Percentiles rank a stretch among this genome's conserved stretches.
phyloP scores from a whole-genome alignment of 768 basidiomycete genomes.

The Strobilomyces echinocephalus region DNA sequence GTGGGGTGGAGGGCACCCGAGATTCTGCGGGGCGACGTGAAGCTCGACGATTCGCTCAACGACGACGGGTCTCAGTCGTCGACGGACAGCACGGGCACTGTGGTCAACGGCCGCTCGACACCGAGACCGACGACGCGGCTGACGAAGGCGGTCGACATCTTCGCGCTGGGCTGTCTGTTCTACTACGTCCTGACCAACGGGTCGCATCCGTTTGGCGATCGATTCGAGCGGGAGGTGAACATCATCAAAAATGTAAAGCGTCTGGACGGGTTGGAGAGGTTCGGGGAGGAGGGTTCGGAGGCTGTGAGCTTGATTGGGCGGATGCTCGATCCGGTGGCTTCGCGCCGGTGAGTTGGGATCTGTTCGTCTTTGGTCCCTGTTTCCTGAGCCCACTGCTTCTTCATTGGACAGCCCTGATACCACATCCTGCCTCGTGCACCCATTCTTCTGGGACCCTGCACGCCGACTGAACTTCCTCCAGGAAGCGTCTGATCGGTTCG shows the following conservation, averaged over 20 bases:
- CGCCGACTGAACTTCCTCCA: slow-evolving; percentile 90
- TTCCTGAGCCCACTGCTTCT: slow-evolving; percentile 2
- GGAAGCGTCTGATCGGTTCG: slow-evolving; percentile 95
- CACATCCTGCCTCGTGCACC: slow-evolving; percentile 80
- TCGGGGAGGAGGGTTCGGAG: slow-evolving; percentile 94
- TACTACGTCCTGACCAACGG: slow-evolving; percentile 90
- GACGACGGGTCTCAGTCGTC: slow-evolving; percentile 67
- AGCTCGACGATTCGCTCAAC: slow-evolving; percentile 68
- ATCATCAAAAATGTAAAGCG: slow-evolving; percentile 79
- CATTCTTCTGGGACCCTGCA: slow-evolving; percentile 93
- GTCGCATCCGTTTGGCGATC: slow-evolving; percentile 89
- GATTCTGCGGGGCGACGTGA: slow-evolving; percentile 90
- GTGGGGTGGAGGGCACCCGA: slow-evolving; percentile 98
- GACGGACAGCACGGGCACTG: slow-evolving; percentile 56
- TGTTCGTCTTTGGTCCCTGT: background rate
- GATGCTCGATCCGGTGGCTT: slow-evolving; percentile 79
- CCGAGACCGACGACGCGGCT: slow-evolving; percentile 51
- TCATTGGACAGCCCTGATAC: slow-evolving; percentile 70
- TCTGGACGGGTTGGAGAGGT: slow-evolving; percentile 65
- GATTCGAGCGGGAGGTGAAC: slow-evolving; percentile 90
- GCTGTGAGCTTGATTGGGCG: slow-evolving; percentile 71
- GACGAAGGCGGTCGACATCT: slow-evolving; percentile 95
- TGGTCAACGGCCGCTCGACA: slow-evolving; percentile 26
- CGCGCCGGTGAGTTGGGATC: slow-evolving; percentile 54
- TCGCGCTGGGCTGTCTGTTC: slow-evolving; percentile 92